These are phyloP conservation scores for Fusarium redolens DNA, from an alignment of 2,329 filamentous ascomycete species.

Conservation along the genomic window DNA sequence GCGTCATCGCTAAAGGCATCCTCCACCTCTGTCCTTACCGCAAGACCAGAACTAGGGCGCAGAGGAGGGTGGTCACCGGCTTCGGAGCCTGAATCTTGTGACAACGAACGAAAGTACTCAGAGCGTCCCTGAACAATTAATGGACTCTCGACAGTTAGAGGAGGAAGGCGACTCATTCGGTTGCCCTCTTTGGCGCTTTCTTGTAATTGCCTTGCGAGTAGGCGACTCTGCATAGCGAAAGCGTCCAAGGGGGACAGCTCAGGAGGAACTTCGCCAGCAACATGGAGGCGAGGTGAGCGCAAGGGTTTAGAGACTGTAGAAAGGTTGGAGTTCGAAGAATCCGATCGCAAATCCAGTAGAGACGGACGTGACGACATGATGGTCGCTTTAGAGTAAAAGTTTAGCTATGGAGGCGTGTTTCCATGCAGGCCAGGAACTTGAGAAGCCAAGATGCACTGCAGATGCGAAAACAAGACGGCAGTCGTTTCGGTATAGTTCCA, in stretches of 20 bases:
- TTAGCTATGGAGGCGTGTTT: conserved; percentile 20
- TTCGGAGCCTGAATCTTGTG: conserved; percentile 69
- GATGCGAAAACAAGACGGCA: neutral
- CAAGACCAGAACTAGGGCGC: conserved; percentile 50
- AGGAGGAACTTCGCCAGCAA: conserved; percentile 85
- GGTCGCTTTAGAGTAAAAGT: conserved; percentile 22
- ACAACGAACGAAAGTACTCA: conserved; percentile 83
- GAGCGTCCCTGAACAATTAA: conserved; percentile 79
- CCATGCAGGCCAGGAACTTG: conserved; percentile 29
- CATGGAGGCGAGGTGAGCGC: conserved; percentile 79
- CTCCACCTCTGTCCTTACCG: conserved; percentile 66
- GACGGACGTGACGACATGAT: conserved; percentile 68
- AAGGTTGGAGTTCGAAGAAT: conserved; percentile 62
- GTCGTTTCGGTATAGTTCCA: conserved; percentile 1
- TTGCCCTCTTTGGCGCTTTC: conserved; percentile 79
- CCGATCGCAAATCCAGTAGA: conserved; percentile 69
- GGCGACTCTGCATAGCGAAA: conserved; percentile 89
- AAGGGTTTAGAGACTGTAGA: conserved; percentile 64
- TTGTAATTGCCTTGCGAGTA: conserved; percentile 88
- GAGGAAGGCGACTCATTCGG: conserved; percentile 86
- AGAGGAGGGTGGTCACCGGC: conserved; percentile 47
- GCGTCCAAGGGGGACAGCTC: conserved; percentile 95
- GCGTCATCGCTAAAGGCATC: conserved; percentile 60
- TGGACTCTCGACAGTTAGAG: conserved; percentile 84
- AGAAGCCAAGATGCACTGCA: neutral